Base-by-base conservation (phyloP, 495 filamentous ascomycete species). In the Trichoderma parareesei region DNA sequence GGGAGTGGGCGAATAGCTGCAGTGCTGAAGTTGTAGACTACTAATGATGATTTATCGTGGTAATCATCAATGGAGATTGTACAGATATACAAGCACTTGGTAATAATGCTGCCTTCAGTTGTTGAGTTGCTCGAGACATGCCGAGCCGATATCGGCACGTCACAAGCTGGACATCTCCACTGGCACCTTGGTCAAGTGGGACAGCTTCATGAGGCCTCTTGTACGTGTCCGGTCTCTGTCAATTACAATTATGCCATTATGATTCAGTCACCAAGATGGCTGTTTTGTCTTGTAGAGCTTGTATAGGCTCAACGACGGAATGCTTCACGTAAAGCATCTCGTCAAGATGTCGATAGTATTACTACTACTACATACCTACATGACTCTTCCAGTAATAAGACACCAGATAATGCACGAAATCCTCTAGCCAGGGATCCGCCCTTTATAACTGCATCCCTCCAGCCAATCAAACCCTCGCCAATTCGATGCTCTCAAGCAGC, bases 111-210 rank as follows among this genome's bases (percentile, higher is more conserved):
- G 16, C 5, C 35, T 35, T 13, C 2, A 27, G 27, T 27, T 27
- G 27, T 27, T 27, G 27, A 27, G 27, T 27, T 27, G 27, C 20
- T 37, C 49, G 8, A 5, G 49, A 57, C 9, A 57, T 57, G 8
- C 5, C 37, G 27, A 9, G 33, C 53, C 53, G 53, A 57, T 37
- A 57, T 57, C 53, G 53, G 53, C 53, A 13, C 4, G 33, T 11
- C 27, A 10, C 53, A 57, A 37, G 27, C 27, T 57, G 53, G 20
- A 27, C 53, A 57, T 57, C 53, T 57, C 53, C 53, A 57, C 53
- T 35, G 33, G 27, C 53, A 57, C 8, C 53, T 33, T 35, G 10
- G 10, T 57, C 7, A 11, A 37, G 53, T 33, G 53, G 53, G 53
- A 57, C 53, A 38, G 10, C 20, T 10, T 38, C 10, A 14, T 37